These are phyloP conservation scores for Neonectria neomacrospora DNA, from an alignment of 2,329 filamentous ascomycete species.

Conservation along the genomic window DNA sequence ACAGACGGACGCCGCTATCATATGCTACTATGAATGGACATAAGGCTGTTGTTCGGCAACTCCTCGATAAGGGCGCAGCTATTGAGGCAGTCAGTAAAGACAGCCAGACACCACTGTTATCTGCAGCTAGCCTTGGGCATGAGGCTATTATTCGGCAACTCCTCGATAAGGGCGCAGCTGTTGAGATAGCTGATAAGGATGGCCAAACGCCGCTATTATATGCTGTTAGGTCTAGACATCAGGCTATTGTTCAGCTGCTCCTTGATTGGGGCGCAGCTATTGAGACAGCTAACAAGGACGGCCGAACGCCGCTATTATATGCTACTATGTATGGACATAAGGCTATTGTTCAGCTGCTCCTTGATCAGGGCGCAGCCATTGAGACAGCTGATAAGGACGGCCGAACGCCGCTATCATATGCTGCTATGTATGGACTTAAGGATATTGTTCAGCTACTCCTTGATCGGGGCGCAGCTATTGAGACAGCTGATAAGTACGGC, in stretches of 20 bases:
- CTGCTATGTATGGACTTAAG: too few relatives aligned
- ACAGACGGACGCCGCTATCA: not conserved
- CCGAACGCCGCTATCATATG: too few relatives aligned
- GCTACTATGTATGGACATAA: not conserved
- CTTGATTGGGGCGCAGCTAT: not conserved
- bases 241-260: conserved; percentile 5
- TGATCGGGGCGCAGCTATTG: too few relatives aligned
- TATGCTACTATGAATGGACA: not conserved
- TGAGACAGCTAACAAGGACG: not conserved
- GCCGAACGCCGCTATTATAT: conserved; percentile 1
- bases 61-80: not conserved
- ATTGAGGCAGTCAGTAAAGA: too few relatives aligned
- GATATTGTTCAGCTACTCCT: too few relatives aligned
- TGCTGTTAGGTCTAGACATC: not conserved
- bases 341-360: conserved; percentile 4
- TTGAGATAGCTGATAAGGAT: not conserved
- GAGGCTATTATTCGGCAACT: conserved; percentile 6
- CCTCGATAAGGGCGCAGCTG: not conserved
- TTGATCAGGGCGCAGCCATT: too few relatives aligned
- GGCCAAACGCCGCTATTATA: conserved; percentile 2
- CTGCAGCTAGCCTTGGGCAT: too few relatives aligned
- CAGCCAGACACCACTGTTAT: too few relatives aligned
- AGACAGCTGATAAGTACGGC: too few relatives aligned
- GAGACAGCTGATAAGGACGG: too few relatives aligned
- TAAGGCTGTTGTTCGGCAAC: not conserved